A percentile compares a stretch with the other conserved stretches of the same genome.
These are phyloP conservation scores for Corchorus olitorius DNA, from an alignment of 345 rosid genomes.

Conservation along the genomic window DNA sequence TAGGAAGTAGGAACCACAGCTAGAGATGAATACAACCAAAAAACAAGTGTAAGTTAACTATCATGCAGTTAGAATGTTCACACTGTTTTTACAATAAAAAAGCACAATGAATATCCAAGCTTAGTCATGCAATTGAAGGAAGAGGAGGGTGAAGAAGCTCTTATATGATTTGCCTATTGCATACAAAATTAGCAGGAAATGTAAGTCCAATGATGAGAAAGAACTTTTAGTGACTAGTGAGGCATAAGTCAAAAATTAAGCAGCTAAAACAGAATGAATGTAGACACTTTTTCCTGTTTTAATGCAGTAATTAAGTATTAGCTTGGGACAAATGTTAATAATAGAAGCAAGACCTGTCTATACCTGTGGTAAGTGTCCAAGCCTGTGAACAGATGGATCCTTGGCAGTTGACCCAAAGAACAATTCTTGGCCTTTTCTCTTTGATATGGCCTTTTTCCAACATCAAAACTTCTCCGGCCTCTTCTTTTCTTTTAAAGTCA, in stretches of 20 bases:
- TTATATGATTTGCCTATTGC: slow-evolving; percentile 59
- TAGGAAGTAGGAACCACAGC: no score
- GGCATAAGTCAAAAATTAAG: background rate
- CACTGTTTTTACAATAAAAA: background rate
- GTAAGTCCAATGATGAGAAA: no score
- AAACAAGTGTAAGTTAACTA: no score
- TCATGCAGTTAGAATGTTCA: background rate
- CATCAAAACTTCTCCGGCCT: slow-evolving; percentile 65
- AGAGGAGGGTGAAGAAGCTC: slow-evolving; percentile 47
- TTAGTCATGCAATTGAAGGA: slow-evolving; percentile 26
- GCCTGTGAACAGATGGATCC: slow-evolving; percentile 54
- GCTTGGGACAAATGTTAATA: background rate
- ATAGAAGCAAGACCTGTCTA: slow-evolving; percentile 14
- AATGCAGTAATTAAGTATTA: background rate
- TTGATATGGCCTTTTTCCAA: slow-evolving; percentile 79
- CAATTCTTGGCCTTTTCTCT: slow-evolving; percentile 84
- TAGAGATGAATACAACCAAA: no score
- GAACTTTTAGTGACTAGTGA: background rate
- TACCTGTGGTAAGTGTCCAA: slow-evolving; percentile 77
- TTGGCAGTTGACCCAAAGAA: slow-evolving; percentile 61
- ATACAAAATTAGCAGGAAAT: background rate
- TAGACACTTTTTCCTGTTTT: background rate
- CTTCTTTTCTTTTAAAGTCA: no score
- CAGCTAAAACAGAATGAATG: background rate
- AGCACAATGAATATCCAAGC: no score